Conservation (phyloP, 192 early-diverging fungal species). For the Coemansia sp. region DNA sequence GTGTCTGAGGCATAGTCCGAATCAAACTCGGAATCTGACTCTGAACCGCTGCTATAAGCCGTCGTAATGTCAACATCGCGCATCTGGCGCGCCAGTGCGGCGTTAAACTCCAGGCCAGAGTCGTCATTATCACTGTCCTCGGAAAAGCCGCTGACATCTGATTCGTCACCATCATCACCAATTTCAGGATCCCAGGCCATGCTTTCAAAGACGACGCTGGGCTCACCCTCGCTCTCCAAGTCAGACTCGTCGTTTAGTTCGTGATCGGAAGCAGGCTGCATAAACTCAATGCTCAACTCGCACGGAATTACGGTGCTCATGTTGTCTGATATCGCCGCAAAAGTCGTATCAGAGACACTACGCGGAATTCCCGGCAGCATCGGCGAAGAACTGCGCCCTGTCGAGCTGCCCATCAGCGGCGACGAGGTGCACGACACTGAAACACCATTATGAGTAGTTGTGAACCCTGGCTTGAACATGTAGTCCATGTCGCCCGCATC, state of each 20-base stretch:
- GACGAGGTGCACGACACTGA: slow-evolving; percentile 21
- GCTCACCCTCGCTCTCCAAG: neutral
- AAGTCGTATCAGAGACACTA: slow-evolving; percentile 19
- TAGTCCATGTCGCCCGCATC: slow-evolving; percentile 24
- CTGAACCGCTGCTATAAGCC: neutral
- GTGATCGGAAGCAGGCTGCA: neutral
- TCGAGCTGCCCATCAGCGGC: slow-evolving; percentile 8
- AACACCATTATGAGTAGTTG: slow-evolving; percentile 6
- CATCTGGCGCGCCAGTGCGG: neutral
- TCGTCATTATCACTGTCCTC: slow-evolving; percentile 1
- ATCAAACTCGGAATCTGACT: slow-evolving; percentile 18
- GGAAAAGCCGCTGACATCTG: slow-evolving; percentile 2
- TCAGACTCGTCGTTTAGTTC: neutral
- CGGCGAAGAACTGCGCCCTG: neutral
- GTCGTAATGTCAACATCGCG: neutral
- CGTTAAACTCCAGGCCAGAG: neutral
- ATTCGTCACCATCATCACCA: slow-evolving; percentile 10
- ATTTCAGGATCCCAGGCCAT: slow-evolving; percentile 3
- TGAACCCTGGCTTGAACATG: slow-evolving; percentile 20
- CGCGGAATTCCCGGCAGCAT: slow-evolving; percentile 18
- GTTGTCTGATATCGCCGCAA: neutral
- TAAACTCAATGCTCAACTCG: slow-evolving; percentile 24
- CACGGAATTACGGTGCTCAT: neutral
- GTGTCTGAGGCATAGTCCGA: slow-evolving; percentile 10
- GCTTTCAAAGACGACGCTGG: slow-evolving; percentile 7